Evolutionary conservation across 768 basidiomycete genomes (phyloP).

Genomic region (Macrolepiota fuliginosa): DNA sequence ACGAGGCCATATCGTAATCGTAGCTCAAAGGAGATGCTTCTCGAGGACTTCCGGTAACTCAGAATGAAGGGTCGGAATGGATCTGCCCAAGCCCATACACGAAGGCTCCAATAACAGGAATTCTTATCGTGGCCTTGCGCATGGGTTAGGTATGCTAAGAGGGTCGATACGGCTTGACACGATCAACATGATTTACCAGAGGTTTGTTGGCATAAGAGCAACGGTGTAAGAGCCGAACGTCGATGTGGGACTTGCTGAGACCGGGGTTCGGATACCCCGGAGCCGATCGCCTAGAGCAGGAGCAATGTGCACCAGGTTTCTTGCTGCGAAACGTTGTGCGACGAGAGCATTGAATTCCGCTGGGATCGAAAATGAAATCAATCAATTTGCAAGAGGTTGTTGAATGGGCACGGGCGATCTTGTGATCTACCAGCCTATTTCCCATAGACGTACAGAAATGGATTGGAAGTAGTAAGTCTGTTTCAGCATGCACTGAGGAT

Average conservation of each 20-base stretch:
- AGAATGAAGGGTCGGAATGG: conserved; percentile 10
- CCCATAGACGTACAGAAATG: neutral
- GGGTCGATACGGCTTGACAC: neutral
- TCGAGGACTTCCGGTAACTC: conserved; percentile 6
- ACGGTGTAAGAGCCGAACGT: neutral
- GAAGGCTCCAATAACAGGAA: neutral
- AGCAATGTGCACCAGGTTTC: neutral
- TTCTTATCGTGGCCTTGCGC: neutral
- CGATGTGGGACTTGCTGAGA: neutral
- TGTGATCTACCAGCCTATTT: neutral
- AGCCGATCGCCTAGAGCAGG: neutral
- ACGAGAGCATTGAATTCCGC: neutral
- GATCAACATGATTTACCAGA: neutral
- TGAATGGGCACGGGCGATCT: neutral
- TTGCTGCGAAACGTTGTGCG: neutral
- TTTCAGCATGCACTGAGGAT: neutral
- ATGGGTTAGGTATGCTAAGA: neutral
- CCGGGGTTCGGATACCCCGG: conserved; percentile 6
- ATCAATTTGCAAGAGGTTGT: neutral
- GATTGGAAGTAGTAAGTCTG: neutral
- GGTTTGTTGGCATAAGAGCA: neutral
- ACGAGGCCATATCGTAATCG: conserved; percentile 9
- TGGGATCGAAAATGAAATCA: neutral
- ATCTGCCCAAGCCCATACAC: neutral
- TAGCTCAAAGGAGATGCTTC: conserved; percentile 6